Conservation (phyloP, 805 yeast species). For the Saturnispora mendoncae region DNA sequence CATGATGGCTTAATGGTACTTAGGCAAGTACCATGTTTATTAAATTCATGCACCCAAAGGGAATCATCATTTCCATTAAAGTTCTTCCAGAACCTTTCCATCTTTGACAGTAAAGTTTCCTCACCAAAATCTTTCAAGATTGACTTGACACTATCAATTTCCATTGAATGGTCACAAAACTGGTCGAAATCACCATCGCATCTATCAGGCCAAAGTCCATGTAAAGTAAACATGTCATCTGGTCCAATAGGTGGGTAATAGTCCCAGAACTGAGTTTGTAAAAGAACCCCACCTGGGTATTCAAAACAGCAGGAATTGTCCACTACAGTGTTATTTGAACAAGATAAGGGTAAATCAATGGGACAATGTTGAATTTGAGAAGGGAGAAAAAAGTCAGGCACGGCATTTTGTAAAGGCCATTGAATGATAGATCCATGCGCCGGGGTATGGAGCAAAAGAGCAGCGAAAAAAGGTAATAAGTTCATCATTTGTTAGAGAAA, state of each 20-base stretch:
- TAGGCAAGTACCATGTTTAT: constrained; percentile 92
- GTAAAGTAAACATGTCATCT: constrained; percentile 62
- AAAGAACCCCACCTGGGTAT: constrained; percentile 72
- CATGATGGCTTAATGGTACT: constrained; percentile 69
- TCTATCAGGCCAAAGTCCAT: constrained; percentile 84
- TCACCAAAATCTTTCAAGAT: constrained; percentile 41
- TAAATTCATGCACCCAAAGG: constrained; percentile 87
- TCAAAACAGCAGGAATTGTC: constrained; percentile 76
- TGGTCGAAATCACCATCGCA: constrained; percentile 79
- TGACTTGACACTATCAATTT: constrained; percentile 40
- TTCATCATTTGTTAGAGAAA: background rate
- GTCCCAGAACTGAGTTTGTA: constrained; percentile 93
- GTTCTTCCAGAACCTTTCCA: constrained; percentile 66
- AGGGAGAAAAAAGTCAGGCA: constrained; percentile 1
- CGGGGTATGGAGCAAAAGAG: background rate
- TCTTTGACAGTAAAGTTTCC: constrained; percentile 42
- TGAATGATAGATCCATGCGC: background rate
- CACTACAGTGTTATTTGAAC: constrained; percentile 46
- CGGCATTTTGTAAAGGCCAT: background rate
- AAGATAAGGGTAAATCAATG: constrained; percentile 47
- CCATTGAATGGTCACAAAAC: constrained; percentile 59
- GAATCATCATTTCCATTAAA: constrained; percentile 56
- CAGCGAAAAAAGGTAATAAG: background rate
- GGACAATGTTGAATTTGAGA: constrained; percentile 37
- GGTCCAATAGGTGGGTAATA: constrained; percentile 69